Evolutionary conservation across 1,139 yeast species (phyloP).

Genomic region (Tardiomyces depauwii): DNA sequence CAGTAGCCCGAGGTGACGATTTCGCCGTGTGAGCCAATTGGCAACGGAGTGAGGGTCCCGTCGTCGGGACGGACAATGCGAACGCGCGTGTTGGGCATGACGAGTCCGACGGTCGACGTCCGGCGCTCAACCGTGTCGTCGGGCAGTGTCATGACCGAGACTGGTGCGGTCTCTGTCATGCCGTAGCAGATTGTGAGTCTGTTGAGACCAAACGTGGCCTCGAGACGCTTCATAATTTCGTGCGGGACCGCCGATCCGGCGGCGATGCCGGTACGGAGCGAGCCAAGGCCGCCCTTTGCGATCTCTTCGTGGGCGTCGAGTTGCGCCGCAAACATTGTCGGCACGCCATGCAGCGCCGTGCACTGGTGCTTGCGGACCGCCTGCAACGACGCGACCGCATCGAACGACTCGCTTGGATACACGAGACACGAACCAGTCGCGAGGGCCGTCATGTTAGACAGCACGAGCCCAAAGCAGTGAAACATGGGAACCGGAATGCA

Average conservation of each 20-base stretch:
- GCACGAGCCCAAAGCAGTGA: conserved; percentile 26
- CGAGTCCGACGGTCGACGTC: conserved; percentile 19
- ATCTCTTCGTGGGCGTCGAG: conserved; percentile 18
- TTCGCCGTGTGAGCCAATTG: conserved; percentile 20
- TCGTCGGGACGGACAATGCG: conserved; percentile 16
- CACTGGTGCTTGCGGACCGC: conserved; percentile 19
- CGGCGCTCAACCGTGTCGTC: conserved; percentile 13
- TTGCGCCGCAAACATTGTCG: conserved; percentile 26
- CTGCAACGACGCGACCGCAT: conserved; percentile 15
- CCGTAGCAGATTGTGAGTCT: conserved; percentile 26
- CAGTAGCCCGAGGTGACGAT: conserved; percentile 22
- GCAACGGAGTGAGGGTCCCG: conserved; percentile 15
- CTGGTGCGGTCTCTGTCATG: conserved; percentile 27
- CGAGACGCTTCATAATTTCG: conserved; percentile 20
- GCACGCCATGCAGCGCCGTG: conserved; percentile 24
- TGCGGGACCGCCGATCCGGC: conserved; percentile 24
- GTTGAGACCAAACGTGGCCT: conserved; percentile 12
- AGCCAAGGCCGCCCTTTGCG: conserved; percentile 15
- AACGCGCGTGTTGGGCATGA: conserved; percentile 24
- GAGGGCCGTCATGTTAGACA: conserved; percentile 21
- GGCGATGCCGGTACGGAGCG: conserved; percentile 22
- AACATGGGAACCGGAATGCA: conserved; percentile 27
- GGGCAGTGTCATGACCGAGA: conserved; percentile 22
- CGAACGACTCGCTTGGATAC: conserved; percentile 23
- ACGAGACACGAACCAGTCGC: conserved; percentile 21